Evolutionary conservation across 352 stramenopile genomes (phyloP).

Genomic region (Phytophthora tubulina): DNA sequence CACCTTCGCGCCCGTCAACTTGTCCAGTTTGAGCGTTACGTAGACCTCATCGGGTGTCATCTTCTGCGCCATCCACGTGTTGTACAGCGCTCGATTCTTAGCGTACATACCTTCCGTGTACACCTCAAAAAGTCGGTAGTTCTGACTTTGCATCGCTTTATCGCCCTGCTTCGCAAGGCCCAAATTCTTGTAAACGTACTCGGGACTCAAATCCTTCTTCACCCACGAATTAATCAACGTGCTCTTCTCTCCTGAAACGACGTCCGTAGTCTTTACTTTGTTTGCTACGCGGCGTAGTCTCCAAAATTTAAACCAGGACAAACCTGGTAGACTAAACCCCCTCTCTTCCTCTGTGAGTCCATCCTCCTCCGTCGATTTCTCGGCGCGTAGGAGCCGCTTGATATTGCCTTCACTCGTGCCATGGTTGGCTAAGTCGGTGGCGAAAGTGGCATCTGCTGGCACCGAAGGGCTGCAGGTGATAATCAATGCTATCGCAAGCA

Average conservation of each 20-base stretch:
- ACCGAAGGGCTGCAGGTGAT: too few species aligned
- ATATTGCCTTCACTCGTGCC: neutral
- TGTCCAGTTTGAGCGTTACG: neutral
- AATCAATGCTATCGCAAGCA: too few species aligned
- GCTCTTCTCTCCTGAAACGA: neutral
- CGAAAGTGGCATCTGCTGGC: too few species aligned
- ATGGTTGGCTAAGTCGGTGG: too few species aligned
- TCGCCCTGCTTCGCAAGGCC: neutral
- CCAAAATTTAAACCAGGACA: neutral
- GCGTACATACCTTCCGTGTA: neutral
- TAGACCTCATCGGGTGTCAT: neutral
- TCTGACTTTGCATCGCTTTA: neutral
- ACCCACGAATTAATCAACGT: neutral
- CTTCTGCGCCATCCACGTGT: neutral
- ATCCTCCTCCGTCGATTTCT: neutral
- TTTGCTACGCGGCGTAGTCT: neutral
- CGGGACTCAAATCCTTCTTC: neutral
- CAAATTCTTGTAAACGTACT: neutral
- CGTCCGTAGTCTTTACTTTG: neutral
- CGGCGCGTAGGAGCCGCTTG: neutral
- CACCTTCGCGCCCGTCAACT: neutral
- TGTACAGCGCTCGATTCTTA: neutral
- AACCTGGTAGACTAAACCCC: neutral
- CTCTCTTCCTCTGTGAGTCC: neutral
- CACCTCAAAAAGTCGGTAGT: neutral